Evolutionary conservation across 768 basidiomycete genomes (phyloP).

Genomic region (Naganishia antarctica): DNA sequence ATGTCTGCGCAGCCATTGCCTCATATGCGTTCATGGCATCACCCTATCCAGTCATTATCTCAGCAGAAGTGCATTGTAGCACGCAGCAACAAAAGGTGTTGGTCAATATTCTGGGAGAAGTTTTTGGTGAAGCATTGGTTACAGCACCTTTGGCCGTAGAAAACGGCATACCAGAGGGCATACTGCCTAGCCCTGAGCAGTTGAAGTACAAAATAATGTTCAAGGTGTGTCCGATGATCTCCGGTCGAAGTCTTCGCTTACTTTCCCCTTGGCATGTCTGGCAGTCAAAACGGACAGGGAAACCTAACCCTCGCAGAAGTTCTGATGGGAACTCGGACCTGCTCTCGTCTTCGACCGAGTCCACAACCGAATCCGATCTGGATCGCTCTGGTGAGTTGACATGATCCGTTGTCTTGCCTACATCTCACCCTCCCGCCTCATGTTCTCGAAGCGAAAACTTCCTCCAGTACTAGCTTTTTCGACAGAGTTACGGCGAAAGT

Average conservation of each 20-base stretch:
- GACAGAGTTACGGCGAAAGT: conserved; percentile 24
- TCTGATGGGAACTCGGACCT: neutral
- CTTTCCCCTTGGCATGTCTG: neutral
- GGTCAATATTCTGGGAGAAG: conserved; percentile 65
- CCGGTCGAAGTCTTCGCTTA: neutral
- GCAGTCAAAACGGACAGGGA: conserved; percentile 21
- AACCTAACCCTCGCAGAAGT: neutral
- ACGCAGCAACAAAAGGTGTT: conserved; percentile 73
- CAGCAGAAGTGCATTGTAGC: conserved; percentile 83
- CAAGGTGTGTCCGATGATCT: conserved; percentile 57
- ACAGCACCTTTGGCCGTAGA: conserved; percentile 50
- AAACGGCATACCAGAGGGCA: conserved; percentile 41
- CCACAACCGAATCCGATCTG: conserved; percentile 20
- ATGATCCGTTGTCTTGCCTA: neutral
- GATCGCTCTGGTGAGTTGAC: conserved; percentile 15
- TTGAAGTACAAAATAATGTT: conserved; percentile 73
- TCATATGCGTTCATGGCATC: conserved; percentile 88
- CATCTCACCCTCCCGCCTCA: no score
- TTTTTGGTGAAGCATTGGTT: conserved; percentile 59
- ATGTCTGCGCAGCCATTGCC: conserved; percentile 73
- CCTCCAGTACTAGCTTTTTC: neutral
- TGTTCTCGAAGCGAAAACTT: neutral
- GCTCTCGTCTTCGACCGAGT: conserved; percentile 17
- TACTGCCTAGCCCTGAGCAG: conserved; percentile 81
- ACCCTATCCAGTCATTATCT: conserved; percentile 86